Evolutionary conservation across 352 stramenopile genomes (phyloP).

Genomic region (Globisporangium paroecandrum): DNA sequence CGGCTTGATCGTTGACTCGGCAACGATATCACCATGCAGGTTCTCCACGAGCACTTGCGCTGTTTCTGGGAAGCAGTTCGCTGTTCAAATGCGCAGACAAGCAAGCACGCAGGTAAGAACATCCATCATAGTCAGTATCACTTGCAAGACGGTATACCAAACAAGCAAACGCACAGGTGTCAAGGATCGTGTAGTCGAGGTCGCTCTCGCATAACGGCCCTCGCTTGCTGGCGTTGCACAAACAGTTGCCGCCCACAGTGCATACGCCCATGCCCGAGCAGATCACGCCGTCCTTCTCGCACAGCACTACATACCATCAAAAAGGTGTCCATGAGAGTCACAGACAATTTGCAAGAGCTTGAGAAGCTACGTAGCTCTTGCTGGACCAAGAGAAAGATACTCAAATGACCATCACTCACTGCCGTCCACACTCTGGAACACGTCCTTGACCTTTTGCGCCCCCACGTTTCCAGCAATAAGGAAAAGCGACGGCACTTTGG

Average conservation of each 20-base stretch:
- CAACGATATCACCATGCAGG: background rate
- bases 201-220: slow-evolving; percentile 56
- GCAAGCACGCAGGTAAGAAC: background rate
- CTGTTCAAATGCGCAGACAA: slow-evolving; percentile 17
- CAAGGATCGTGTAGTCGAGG: slow-evolving; percentile 45
- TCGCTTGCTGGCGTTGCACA: slow-evolving; percentile 56
- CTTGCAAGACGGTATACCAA: background rate
- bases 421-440: slow-evolving; percentile 60
- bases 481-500: slow-evolving; percentile 51
- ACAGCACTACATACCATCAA: slow-evolving; percentile 48
- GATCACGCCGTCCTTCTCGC: slow-evolving; percentile 64
- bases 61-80: slow-evolving; percentile 57
- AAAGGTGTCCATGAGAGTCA: background rate
- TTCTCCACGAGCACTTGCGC: slow-evolving; percentile 29
- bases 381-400: background rate
- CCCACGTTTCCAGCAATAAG: slow-evolving; percentile 70
- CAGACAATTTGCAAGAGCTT: slow-evolving; percentile 6
- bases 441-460: slow-evolving; percentile 71
- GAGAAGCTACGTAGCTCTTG: slow-evolving; percentile 3
- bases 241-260: slow-evolving; percentile 58
- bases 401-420: slow-evolving; percentile 34
- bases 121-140: background rate
- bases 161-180: slow-evolving; percentile 26
- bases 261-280: slow-evolving; percentile 65
- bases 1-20: slow-evolving; percentile 15